A percentile compares a stretch with the other conserved stretches of the same genome.
These are phyloP conservation scores for Globisporangium viniferum DNA, from an alignment of 352 stramenopile species.

Conservation along the genomic window DNA sequence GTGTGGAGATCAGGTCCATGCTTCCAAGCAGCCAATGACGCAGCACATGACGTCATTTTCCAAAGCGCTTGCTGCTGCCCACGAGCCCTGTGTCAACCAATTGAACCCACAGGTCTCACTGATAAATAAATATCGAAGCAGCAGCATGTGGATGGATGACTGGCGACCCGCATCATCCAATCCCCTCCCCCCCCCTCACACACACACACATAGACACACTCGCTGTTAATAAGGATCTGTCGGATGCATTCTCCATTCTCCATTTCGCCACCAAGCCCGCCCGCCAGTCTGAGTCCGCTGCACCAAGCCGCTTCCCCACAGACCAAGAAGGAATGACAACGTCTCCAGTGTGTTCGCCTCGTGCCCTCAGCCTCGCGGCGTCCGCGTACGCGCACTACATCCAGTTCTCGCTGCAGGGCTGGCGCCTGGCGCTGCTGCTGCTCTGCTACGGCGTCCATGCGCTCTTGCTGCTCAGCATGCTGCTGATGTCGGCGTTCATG, in stretches of 20 bases:
- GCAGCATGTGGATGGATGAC: background rate
- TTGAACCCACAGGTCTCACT: background rate
- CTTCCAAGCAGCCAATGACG: constrained; percentile 1
- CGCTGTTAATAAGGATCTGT: background rate
- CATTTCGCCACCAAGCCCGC: background rate
- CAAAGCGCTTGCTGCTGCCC: background rate
- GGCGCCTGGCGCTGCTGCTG: constrained; percentile 13
- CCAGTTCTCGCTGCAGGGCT: constrained; percentile 11
- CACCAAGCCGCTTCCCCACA: background rate
- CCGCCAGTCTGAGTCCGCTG: background rate
- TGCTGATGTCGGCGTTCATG: constrained; percentile 10
- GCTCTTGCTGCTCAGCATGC: constrained; percentile 3
- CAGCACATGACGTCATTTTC: background rate
- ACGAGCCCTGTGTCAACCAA: background rate
- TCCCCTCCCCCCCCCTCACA: background rate
- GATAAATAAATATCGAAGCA: constrained; percentile 4
- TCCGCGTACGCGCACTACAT: constrained; percentile 6
- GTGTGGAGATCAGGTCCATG: constrained; percentile 2
- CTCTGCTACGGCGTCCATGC: background rate
- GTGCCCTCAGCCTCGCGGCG: background rate
- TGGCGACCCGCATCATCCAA: background rate
- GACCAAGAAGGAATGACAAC: background rate
- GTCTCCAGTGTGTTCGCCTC: background rate
- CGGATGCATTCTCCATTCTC: background rate
- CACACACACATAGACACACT: background rate